These are phyloP conservation scores for Neophaeococcomyces aloes DNA, from an alignment of 2,329 filamentous ascomycete species.

Conservation along the genomic window DNA sequence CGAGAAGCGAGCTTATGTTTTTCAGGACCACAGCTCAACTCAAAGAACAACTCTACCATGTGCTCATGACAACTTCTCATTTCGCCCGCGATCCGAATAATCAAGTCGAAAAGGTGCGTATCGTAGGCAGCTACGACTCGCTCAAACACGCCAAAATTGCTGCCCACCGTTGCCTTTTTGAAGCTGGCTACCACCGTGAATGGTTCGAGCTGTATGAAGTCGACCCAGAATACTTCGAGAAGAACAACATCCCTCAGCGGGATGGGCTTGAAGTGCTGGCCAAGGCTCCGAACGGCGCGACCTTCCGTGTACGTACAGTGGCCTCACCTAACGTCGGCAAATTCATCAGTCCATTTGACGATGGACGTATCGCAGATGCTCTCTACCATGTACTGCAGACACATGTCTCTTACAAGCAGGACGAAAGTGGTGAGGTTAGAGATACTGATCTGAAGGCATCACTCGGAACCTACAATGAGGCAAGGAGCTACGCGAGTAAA, in stretches of 20 bases:
- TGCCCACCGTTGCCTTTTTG: conserved; percentile 39
- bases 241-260: conserved; percentile 12
- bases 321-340: conserved; percentile 19
- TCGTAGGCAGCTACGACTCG: conserved; percentile 35
- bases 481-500: conserved; percentile 19
- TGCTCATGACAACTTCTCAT: conserved; percentile 22
- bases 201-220: conserved; percentile 23
- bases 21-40: too few species aligned
- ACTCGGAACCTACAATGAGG: conserved; percentile 21
- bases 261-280: conserved; percentile 22
- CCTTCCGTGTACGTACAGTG: conserved; percentile 22
- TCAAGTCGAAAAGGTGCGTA: conserved; percentile 22
- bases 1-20: too few species aligned
- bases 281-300: conserved; percentile 21
- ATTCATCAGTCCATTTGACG: conserved; percentile 13
- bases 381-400: conserved; percentile 25
- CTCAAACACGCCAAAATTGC: conserved; percentile 60
- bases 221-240: conserved; percentile 13
- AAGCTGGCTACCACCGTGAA: conserved; percentile 25
- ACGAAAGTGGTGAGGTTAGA: conserved; percentile 16
- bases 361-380: conserved; percentile 20
- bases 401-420: conserved; percentile 19
- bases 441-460: conserved; percentile 22
- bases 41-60: conserved; percentile 16
- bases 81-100: conserved; percentile 21